Percentiles rank a stretch among this genome's conserved stretches.
Conservation (phyloP, 768 basidiomycete species). For the Lactifluus rugatus region DNA sequence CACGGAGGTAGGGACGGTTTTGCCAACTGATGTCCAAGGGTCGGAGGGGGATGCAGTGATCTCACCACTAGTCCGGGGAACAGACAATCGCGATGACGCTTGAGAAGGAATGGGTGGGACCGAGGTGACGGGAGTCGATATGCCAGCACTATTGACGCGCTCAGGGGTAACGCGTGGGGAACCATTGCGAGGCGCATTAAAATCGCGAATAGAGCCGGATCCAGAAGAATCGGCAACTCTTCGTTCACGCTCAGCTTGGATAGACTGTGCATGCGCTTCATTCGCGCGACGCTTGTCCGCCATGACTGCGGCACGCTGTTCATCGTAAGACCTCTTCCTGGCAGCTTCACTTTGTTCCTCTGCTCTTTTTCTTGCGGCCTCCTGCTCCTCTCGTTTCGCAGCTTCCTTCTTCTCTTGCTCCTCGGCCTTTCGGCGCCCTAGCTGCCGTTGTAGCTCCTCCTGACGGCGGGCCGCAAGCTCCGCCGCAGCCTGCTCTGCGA, state of each 20-base stretch:
- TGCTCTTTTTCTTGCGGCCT: neutral
- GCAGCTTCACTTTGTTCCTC: neutral
- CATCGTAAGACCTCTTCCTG: neutral
- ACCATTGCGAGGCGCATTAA: neutral
- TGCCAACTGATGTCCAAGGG: neutral
- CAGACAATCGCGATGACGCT: neutral
- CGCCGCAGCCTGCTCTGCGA: neutral
- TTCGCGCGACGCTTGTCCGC: neutral
- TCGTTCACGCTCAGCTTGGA: conserved; percentile 9
- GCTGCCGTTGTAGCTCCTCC: conserved; percentile 2
- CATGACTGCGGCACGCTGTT: conserved; percentile 8
- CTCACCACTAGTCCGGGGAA: neutral
- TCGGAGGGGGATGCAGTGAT: neutral
- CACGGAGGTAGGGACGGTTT: neutral
- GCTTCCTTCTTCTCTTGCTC: conserved; percentile 8
- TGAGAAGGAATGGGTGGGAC: neutral
- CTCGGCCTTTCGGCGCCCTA: conserved; percentile 7
- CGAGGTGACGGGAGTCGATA: neutral
- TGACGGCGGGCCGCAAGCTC: neutral
- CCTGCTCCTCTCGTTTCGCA: neutral
- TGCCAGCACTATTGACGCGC: neutral
- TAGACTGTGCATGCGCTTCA: neutral
- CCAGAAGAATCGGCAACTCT: neutral
- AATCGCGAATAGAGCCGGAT: neutral
- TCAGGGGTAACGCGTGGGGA: neutral